These are phyloP conservation scores for Tuber calosporum DNA, from an alignment of 495 filamentous ascomycete genomes.

Conservation along the genomic window DNA sequence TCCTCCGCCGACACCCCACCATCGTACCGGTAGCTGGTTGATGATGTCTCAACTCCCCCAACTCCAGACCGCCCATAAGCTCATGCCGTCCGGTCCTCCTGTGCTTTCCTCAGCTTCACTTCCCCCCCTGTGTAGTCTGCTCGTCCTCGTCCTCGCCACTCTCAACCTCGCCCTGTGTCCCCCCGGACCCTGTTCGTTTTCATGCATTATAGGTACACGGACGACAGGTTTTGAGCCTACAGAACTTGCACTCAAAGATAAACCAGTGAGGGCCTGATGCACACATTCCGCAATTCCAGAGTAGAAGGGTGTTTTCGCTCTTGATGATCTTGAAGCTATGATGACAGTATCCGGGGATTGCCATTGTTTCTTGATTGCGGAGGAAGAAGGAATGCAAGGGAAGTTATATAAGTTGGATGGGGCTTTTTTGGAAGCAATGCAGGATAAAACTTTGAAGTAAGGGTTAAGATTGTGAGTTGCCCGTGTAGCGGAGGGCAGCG, in stretches of 20 bases:
- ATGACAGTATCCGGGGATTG: conserved; percentile 56
- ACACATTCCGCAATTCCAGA: conserved; percentile 72
- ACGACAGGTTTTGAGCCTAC: conserved; percentile 67
- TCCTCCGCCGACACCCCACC: not conserved
- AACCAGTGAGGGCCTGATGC: conserved; percentile 73
- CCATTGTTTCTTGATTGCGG: conserved; percentile 49
- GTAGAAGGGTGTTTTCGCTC: conserved; percentile 62
- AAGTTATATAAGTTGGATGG: conserved; percentile 7
- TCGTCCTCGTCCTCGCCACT: conserved; percentile 7
- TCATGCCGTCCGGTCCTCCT: not conserved
- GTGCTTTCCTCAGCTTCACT: not conserved
- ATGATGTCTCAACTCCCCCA: not conserved
- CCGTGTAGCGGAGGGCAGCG: not conserved
- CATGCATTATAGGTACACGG: conserved; percentile 57
- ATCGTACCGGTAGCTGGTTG: not conserved
- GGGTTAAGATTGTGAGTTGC: conserved; percentile 2
- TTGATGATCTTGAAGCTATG: conserved; percentile 73
- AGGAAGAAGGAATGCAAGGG: conserved; percentile 6
- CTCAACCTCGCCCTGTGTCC: conserved; percentile 11
- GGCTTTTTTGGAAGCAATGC: conserved; percentile 7
- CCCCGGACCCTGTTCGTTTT: conserved; percentile 9
- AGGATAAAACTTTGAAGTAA: not conserved
- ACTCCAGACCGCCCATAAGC: not conserved
- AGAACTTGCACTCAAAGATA: conserved; percentile 72
- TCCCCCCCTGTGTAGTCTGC: not conserved